Base-by-base conservation (phyloP, 164 flowering plant species). In the Amborella trichopoda region DNA sequence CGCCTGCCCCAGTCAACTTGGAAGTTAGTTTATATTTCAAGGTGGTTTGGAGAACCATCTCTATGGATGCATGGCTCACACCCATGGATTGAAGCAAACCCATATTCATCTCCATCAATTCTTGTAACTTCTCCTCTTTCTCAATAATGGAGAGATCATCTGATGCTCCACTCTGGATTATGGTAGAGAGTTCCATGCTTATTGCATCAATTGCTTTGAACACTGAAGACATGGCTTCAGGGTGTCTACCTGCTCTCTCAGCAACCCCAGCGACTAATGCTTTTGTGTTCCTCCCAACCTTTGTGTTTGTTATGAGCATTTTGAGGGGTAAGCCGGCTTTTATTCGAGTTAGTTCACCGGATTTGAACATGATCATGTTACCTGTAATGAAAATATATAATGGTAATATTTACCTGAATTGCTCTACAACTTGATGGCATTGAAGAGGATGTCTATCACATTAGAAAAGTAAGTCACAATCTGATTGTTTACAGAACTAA, bases 1-100 rank as follows among this genome's bases (percentile, higher is more conserved):
- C 99, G n/a, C 96, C 96, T 46, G 95, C 99, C 44, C 99, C 95
- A 2, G 96, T 93, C 52, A 93, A 60, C 73, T 93, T 93, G 51
- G 96, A 77, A 52, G 77, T 40, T 49, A 93, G 58, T 68, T 79
- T 79, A 70, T 82, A 79, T 56, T 84, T 93, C 58, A 79, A 45
- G 25, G 96, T 84, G 52, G 91, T 83, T 37, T 72, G 77, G 38
- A 84, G 78, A 39, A 93, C 87, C 26, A 86, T 72, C 66, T 93
- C 96, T 45, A 93, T 88, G 5, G 94, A 70, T 43, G 83, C 65
- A 64, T 93, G 99, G 68, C 89, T 88, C 50, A 88, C 95, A 14
- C 99, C 99, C 94, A 93, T 85, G 56, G 76, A 77, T 28, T 77
- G 95, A 51, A 93, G 95, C 63, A 93, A 46, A n/a, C 99, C 95